These are phyloP conservation scores for Penicillium macrosclerotiorum DNA, from an alignment of 495 filamentous ascomycete genomes.

Conservation along the genomic window DNA sequence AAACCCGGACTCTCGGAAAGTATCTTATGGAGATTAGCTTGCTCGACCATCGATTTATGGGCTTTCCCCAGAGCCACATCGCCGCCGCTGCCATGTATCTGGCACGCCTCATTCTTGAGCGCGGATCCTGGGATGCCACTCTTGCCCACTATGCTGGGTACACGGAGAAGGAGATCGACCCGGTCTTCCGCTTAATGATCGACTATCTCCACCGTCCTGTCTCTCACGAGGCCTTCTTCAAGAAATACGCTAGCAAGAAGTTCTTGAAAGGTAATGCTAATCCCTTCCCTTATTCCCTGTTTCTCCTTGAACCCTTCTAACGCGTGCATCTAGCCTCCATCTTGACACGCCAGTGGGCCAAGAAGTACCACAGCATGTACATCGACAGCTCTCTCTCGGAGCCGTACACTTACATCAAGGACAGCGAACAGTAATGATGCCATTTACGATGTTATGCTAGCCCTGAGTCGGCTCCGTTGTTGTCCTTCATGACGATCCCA, in stretches of 20 bases:
- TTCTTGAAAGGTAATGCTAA: conserved; percentile 84
- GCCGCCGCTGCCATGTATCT: conserved; percentile 94
- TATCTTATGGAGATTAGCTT: conserved; percentile 98
- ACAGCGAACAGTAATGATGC: conserved; percentile 34
- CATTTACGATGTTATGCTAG: conserved; percentile 29
- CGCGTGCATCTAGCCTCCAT: conserved; percentile 67
- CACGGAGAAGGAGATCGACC: conserved; percentile 84
- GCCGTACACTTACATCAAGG: conserved; percentile 39
- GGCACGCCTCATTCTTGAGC: conserved; percentile 80
- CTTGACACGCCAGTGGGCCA: conserved; percentile 87
- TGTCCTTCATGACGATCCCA: conserved; percentile 29
- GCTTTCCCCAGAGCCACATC: conserved; percentile 80
- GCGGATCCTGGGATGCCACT: conserved; percentile 88
- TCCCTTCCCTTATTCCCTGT: conserved; percentile 3
- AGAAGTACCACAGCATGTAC: conserved; percentile 59
- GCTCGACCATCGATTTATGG: conserved; percentile 89
- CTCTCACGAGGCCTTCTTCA: conserved; percentile 94
- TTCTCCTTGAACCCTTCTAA: conserved; percentile 15
- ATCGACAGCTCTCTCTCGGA: conserved; percentile 37
- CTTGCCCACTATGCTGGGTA: conserved; percentile 94
- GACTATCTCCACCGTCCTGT: conserved; percentile 90
- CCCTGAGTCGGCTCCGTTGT: conserved; percentile 23
- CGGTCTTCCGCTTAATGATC: conserved; percentile 90
- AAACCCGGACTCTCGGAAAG: conserved; percentile 94
- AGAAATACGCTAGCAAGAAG: conserved; percentile 98